These are phyloP conservation scores for Euphorbia lathyris DNA, from an alignment of 345 rosid genomes.

Conservation along the genomic window DNA sequence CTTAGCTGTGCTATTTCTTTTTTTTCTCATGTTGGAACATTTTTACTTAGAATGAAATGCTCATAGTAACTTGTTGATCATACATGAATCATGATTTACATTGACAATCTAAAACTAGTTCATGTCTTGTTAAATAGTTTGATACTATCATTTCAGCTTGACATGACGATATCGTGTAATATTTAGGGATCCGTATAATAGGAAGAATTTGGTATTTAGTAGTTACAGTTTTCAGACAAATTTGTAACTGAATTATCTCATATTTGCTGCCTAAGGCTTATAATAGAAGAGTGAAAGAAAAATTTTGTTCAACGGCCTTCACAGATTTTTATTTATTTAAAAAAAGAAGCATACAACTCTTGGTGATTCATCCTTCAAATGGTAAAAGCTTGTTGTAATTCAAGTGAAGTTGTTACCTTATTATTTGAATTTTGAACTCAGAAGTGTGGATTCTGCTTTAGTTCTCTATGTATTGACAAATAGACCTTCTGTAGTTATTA, in stretches of 20 bases:
- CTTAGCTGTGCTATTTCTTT: background rate
- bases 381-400: background rate
- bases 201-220: background rate
- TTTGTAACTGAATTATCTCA: background rate
- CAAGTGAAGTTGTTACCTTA: slow-evolving; percentile 1
- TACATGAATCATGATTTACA: background rate
- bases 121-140: background rate
- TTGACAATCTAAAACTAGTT: background rate
- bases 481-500: background rate
- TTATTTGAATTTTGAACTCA: background rate
- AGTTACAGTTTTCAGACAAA: background rate
- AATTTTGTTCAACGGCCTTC: no score
- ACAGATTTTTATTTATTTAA: background rate
- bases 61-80: background rate
- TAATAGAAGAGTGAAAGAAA: background rate
- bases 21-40: background rate
- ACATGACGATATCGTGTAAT: no score
- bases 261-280: background rate
- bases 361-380: slow-evolving; percentile 1
- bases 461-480: background rate
- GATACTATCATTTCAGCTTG: background rate
- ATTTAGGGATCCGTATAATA: background rate
- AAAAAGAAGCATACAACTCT: background rate
- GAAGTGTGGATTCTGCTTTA: background rate
- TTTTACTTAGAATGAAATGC: background rate